Base-by-base conservation (phyloP, 1,284 basidiomycete genomes). In the Cystobasidiaceae sp. region DNA sequence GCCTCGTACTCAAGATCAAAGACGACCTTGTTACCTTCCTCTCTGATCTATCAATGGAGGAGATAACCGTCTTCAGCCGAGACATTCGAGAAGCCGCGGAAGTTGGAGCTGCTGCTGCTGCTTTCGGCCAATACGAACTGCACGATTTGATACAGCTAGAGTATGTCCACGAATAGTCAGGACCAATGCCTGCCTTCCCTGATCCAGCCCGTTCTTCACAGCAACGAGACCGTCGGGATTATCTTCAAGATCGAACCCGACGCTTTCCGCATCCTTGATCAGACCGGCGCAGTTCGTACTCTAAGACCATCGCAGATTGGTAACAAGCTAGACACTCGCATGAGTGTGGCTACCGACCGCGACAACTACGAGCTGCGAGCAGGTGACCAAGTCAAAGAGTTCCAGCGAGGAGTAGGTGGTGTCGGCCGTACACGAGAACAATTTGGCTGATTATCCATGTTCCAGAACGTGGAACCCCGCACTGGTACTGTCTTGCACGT, bases 201-300 rank as follows among this genome's bases (percentile, higher is more conserved):
- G 61, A 23, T 39, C n/a, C 32, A 51, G 33, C 51, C 64, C 30
- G 67, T 9, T 68, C 70, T 68, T 64, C 41, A 50, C 69, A 93
- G 90, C 77, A 82, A 86, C 34, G 89, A 92, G 76, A 96, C 93
- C 1, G 90, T 93, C 27, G 94, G 93, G 75, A 92, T 98, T 67
- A 94, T 98, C 71, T 96, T 89, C 83, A 96, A 96, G 78, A 93
- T 94, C 3, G 96, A 98, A 76, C 86, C 91, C 19, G 90, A 92
- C 74, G 86, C 89, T 7, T 93, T 99, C 84, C 89, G 90, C 66
- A 89, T 99, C 0, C 82, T 98, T 50, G 94, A 98, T 75, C 94
- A 97, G 77, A 89, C 91, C 70, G 90, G 92, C 1, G 86, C 89
- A 77, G 83, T 90, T 25, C 87, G 91, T 21, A 81, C 88, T 5